Conservation (phyloP, 768 basidiomycete genomes). For the Amanita muscaria region DNA sequence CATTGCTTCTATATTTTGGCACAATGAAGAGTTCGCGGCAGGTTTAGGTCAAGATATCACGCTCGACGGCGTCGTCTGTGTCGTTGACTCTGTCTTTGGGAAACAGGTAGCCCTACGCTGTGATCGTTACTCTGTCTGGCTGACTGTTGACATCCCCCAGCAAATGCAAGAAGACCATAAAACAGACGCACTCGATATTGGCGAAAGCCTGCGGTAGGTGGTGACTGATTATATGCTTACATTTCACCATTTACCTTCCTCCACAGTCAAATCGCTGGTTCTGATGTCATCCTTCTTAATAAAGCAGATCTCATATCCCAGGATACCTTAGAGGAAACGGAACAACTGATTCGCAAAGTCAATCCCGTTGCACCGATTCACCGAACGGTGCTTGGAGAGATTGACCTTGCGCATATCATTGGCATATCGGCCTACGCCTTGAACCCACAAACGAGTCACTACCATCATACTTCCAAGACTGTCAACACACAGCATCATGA, state of each 20-base stretch:
- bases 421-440: slow-evolving; percentile 67
- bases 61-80: slow-evolving; percentile 86
- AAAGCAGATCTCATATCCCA: slow-evolving; percentile 71
- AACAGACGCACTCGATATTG: slow-evolving; percentile 39
- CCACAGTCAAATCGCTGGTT: slow-evolving; percentile 81
- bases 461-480: slow-evolving; percentile 8
- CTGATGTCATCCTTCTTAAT: slow-evolving; percentile 89
- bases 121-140: slow-evolving; percentile 4
- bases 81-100: slow-evolving; percentile 86
- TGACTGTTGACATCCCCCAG: slow-evolving; percentile 26
- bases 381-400: slow-evolving; percentile 57
- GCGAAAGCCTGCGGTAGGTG: slow-evolving; percentile 72
- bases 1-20: slow-evolving; percentile 83
- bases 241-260: neutral
- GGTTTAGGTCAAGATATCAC: slow-evolving; percentile 63
- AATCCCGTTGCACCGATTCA: slow-evolving; percentile 78
- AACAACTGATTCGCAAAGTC: slow-evolving; percentile 56
- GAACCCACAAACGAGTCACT: neutral
- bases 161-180: slow-evolving; percentile 80
- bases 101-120: slow-evolving; percentile 21
- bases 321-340: slow-evolving; percentile 36
- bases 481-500: neutral
- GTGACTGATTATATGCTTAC: neutral
- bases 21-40: slow-evolving; percentile 69
- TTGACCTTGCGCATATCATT: slow-evolving; percentile 73